phyloP scores from a whole-genome alignment of 2,329 filamentous ascomycete species.

The Trichophyton benhamiae region DNA sequence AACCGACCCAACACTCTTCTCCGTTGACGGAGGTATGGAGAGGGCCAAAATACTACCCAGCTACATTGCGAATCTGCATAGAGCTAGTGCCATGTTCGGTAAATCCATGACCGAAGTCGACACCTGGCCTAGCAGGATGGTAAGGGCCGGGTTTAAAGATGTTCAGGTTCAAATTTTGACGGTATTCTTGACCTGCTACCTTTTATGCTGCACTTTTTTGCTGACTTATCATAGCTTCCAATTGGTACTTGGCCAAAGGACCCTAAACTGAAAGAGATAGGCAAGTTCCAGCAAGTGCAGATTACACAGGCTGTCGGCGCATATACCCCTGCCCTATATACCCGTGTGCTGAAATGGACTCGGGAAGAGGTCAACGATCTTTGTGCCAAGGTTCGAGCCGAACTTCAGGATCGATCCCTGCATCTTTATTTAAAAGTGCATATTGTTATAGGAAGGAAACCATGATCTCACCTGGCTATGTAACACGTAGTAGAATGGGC shows the following conservation, averaged over 20 bases:
- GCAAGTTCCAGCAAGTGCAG: slow-evolving; percentile 11
- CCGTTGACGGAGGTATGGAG: slow-evolving; percentile 21
- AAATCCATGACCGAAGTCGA: slow-evolving; percentile 25
- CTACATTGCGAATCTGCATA: slow-evolving; percentile 1
- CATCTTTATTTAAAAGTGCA: slow-evolving; percentile 11
- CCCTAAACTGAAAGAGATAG: slow-evolving; percentile 11
- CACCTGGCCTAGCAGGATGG: slow-evolving; percentile 33
- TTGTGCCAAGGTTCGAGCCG: slow-evolving; percentile 3
- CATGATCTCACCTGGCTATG: not conserved
- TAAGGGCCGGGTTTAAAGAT: slow-evolving; percentile 43
- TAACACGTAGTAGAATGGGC: not conserved
- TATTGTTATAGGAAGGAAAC: slow-evolving; percentile 8
- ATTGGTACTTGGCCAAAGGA: slow-evolving; percentile 14
- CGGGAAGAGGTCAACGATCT: slow-evolving; percentile 8
- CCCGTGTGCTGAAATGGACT: slow-evolving; percentile 7
- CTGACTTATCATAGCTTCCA: slow-evolving; percentile 9
- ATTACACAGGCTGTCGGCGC: slow-evolving; percentile 12
- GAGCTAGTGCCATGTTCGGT: slow-evolving; percentile 19
- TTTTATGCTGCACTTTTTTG: not conserved
- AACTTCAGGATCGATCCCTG: slow-evolving; percentile 10
- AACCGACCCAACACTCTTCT: slow-evolving; percentile 16
- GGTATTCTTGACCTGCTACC: not conserved
- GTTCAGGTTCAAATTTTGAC: slow-evolving; percentile 22
- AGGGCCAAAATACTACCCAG: not conserved
- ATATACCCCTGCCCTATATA: slow-evolving; percentile 15